Base-by-base conservation (phyloP, 2,329 filamentous ascomycete genomes). In the Diaporthe vaccinii region DNA sequence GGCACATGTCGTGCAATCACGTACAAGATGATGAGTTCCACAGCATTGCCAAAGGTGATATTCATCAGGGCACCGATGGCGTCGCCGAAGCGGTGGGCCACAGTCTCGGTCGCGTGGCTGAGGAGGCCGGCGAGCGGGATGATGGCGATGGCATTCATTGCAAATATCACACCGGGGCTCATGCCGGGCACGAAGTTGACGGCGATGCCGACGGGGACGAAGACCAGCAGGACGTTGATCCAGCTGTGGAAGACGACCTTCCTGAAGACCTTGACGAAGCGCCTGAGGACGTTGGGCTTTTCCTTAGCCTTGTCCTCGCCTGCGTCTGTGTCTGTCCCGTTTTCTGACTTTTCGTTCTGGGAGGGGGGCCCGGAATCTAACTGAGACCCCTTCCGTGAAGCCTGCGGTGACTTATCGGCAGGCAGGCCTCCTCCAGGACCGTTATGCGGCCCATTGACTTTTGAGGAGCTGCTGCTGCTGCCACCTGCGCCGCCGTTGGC, bases 11-110 rank as follows among this genome's bases (percentile, higher is more conserved):
- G 71, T 65, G 71, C 71, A 17, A 71, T 73, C 58, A 81, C 87
- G 82, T 82, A 89, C 87, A 94, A 95, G 78, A 95, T 94, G 81
- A 95, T 95, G 81, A 95, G 84, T 83, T 95, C 93, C 34, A 95
- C 93, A 31, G 93, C 92, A 82, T 95, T 95, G 78, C 93, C 93
- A 85, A 95, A 94, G 12, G 93, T 94, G 76, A 95, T 91, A 80
- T 95, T 95, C 81, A 95, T 89, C 79, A 95, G 83, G 46, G 93
- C 93, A 73, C 93, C 93, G 61, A 94, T 85, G 4, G 92, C 92
- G 81, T 95, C 93, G 71, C 93, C 93, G 84, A 95, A 88, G 79
- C 91, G 91, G 78, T 89, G 89, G 65, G 93, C 93, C 75, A 95
- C 93, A 74, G 91, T 93, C 84, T 95, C 93, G 22, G 93, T 95